These are phyloP conservation scores for Neurospora sp. DNA, from an alignment of 495 filamentous ascomycete genomes.

Conservation along the genomic window DNA sequence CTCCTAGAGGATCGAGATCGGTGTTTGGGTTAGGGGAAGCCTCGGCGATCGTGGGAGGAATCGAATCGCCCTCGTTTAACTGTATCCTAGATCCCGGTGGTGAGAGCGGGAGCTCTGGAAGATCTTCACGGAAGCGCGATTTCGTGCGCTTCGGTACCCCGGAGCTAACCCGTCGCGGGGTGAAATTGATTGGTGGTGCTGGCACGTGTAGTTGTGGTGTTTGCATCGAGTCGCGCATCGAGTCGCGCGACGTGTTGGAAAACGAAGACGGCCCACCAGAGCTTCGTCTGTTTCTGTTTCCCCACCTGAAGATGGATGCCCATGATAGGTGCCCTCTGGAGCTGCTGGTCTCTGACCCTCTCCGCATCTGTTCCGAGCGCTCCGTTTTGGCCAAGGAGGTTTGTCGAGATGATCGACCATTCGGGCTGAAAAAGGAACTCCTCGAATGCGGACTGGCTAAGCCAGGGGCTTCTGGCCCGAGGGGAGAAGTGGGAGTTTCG, in stretches of 20 bases:
- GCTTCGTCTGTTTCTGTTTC: conserved; percentile 46
- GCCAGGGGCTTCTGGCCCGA: conserved; percentile 4
- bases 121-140: conserved; percentile 88
- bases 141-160: conserved; percentile 59
- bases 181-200: conserved; percentile 18
- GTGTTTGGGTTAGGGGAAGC: conserved; percentile 9
- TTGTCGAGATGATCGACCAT: conserved; percentile 17
- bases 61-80: conserved; percentile 50
- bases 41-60: conserved; percentile 16
- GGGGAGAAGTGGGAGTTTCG: background rate
- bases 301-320: conserved; percentile 67
- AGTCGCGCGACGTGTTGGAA: conserved; percentile 82
- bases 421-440: conserved; percentile 25
- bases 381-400: conserved; percentile 24
- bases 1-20: conserved; percentile 11
- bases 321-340: conserved; percentile 39
- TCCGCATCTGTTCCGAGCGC: conserved; percentile 21
- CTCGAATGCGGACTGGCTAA: conserved; percentile 14
- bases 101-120: conserved; percentile 74
- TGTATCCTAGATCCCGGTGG: conserved; percentile 73
- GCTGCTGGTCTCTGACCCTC: conserved; percentile 33
- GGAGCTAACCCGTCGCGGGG: conserved; percentile 29
- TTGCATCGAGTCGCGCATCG: conserved; percentile 63
- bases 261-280: conserved; percentile 52
- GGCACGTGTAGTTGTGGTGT: conserved; percentile 17